Evolutionary conservation across 768 basidiomycete genomes (phyloP).

Genomic region (Gloeophyllum trabeum): DNA sequence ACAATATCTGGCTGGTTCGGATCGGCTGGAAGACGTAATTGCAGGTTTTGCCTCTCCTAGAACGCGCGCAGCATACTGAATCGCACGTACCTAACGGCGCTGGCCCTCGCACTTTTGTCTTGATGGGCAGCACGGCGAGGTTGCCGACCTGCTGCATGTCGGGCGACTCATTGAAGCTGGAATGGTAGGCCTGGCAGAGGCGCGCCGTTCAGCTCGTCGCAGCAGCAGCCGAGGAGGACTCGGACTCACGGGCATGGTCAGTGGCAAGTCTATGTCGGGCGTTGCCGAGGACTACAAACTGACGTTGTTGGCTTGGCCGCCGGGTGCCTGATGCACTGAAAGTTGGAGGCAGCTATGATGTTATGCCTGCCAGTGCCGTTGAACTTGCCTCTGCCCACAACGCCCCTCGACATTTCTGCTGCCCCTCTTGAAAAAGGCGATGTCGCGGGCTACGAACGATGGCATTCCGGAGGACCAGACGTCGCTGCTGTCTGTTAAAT

Average conservation of each 20-base stretch:
- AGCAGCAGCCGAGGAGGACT: too few relatives aligned
- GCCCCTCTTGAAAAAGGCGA: too few relatives aligned
- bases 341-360: too few relatives aligned
- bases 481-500: constrained; percentile 31
- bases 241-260: background rate
- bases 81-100: constrained; percentile 54
- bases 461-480: constrained; percentile 30
- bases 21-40: constrained; percentile 44
- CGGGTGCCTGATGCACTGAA: too few relatives aligned
- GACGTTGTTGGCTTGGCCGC: too few relatives aligned
- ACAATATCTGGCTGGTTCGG: constrained; percentile 76
- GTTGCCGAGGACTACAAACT: constrained; percentile 19
- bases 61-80: constrained; percentile 3
- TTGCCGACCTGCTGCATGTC: constrained; percentile 85
- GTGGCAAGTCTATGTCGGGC: constrained; percentile 11
- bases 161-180: constrained; percentile 77
- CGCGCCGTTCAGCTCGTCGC: too few relatives aligned
- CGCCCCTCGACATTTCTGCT: too few relatives aligned
- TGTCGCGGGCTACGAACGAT: too few relatives aligned
- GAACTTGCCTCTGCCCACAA: too few relatives aligned
- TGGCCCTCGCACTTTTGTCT: constrained; percentile 85
- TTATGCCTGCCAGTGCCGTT: too few relatives aligned
- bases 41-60: constrained; percentile 7
- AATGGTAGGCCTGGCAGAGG: constrained; percentile 80
- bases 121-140: constrained; percentile 81